A percentile compares a stretch with the other conserved stretches of the same genome.
Conservation (phyloP, 805 yeast genomes). For the Starmerella floricola region DNA sequence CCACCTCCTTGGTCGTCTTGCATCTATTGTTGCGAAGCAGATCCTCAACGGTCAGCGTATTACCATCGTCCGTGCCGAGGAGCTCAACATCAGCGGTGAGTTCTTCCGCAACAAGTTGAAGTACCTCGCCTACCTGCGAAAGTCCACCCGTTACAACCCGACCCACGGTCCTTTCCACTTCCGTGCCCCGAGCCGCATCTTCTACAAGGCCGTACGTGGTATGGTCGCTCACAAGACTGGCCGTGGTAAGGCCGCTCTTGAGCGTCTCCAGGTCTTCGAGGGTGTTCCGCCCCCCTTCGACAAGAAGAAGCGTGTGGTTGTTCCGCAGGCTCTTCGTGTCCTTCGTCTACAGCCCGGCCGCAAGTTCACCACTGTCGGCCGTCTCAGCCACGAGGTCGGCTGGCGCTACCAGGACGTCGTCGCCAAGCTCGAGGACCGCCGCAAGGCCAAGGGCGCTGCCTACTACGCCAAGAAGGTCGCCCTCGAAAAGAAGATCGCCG, state of each 20-base stretch:
- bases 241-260: constrained; percentile 99
- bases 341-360: constrained; percentile 99
- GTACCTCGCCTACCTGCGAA: constrained; percentile 99
- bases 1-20: constrained; percentile 99
- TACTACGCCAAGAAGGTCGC: constrained; percentile 98
- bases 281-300: constrained; percentile 99
- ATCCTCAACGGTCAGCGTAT: constrained; percentile 95
- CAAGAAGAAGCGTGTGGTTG: constrained; percentile 99
- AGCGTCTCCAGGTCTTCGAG: constrained; percentile 98
- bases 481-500: constrained; percentile 77
- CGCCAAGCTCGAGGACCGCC: constrained; percentile 95
- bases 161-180: constrained; percentile 99
- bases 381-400: constrained; percentile 92
- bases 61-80: constrained; percentile 93
- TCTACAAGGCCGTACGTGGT: constrained; percentile 99
- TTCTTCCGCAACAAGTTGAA: constrained; percentile 99
- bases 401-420: constrained; percentile 99
- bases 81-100: constrained; percentile 98
- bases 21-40: constrained; percentile 97
- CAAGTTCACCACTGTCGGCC: constrained; percentile 97
- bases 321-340: constrained; percentile 98
- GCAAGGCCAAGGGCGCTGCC: constrained; percentile 97
- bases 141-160: constrained; percentile 98
- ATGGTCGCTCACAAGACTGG: constrained; percentile 99
- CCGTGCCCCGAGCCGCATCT: constrained; percentile 99